A percentile compares a stretch with the other conserved stretches of the same genome.
Evolutionary conservation across 1,284 basidiomycete genomes (phyloP).

Genomic region (Spongispora temasekensis): DNA sequence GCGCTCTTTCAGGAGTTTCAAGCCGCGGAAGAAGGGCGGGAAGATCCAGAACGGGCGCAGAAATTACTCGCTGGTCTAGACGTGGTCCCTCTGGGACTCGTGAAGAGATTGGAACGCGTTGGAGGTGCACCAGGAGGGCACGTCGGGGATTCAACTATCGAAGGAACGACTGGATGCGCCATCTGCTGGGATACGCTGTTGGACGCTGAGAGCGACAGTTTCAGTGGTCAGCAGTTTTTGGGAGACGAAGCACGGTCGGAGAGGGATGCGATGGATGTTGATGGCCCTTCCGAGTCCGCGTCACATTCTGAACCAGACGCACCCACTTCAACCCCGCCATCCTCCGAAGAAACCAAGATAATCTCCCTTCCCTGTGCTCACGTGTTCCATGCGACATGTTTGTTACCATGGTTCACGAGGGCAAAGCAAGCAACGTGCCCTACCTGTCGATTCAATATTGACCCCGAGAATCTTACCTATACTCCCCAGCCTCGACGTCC

Average conservation of each 20-base stretch:
- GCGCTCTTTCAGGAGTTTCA: conserved; percentile 36
- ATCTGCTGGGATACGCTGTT: conserved; percentile 74
- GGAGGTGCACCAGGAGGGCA: conserved; percentile 44
- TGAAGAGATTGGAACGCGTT: conserved; percentile 64
- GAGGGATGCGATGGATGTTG: conserved; percentile 23
- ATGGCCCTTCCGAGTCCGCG: conserved; percentile 7
- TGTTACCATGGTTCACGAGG: conserved; percentile 77
- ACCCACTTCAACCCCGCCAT: conserved; percentile 6
- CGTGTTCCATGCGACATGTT: conserved; percentile 74
- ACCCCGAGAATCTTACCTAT: conserved; percentile 71
- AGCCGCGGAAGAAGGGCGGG: conserved; percentile 43
- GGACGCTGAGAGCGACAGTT: conserved; percentile 49
- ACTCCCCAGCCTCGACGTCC: conserved; percentile 28
- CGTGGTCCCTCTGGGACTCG: conserved; percentile 62
- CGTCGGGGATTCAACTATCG: conserved; percentile 40
- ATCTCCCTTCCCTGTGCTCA: conserved; percentile 75
- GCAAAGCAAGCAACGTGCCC: conserved; percentile 78
- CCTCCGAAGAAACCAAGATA: conserved; percentile 32
- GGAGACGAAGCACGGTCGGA: conserved; percentile 16
- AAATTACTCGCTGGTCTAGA: conserved; percentile 63
- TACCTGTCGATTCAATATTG: conserved; percentile 77
- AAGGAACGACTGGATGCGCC: conserved; percentile 54
- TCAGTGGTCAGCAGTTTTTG: conserved; percentile 28
- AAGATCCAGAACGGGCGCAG: conserved; percentile 66
- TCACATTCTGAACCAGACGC: conserved; percentile 8